phyloP scores from a whole-genome alignment of 352 stramenopile genomes.

The Globisporangium nodosum region DNA sequence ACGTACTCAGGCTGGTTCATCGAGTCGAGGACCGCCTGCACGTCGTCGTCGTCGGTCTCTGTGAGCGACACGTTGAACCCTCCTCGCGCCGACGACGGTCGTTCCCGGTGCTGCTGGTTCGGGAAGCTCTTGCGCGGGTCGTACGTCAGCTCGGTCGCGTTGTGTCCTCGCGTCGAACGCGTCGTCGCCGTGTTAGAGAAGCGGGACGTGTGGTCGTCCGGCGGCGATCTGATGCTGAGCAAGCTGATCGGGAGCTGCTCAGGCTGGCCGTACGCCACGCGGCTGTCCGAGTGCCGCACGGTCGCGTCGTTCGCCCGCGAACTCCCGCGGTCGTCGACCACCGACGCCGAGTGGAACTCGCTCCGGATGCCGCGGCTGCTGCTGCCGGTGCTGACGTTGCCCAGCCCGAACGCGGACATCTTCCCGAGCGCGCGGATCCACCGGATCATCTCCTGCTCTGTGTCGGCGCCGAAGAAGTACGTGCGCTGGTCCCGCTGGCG shows the following conservation, averaged over 20 bases:
- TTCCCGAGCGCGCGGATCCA: constrained; percentile 60
- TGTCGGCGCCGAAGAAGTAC: constrained; percentile 71
- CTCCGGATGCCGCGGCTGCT: background rate
- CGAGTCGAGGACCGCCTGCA: constrained; percentile 2
- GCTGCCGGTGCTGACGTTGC: background rate
- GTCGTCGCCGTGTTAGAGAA: constrained; percentile 1
- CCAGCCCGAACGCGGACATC: constrained; percentile 30
- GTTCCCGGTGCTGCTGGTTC: background rate
- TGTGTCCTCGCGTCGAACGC: background rate
- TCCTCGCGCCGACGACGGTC: constrained; percentile 5
- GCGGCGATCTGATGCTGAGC: constrained; percentile 3
- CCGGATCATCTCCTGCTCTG: constrained; percentile 55
- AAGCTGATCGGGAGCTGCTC: constrained; percentile 5
- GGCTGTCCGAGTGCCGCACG: constrained; percentile 19
- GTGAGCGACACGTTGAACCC: constrained; percentile 1
- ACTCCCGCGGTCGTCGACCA: background rate
- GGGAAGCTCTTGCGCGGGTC: constrained; percentile 4
- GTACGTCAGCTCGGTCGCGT: constrained; percentile 9
- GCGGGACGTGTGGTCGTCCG: background rate
- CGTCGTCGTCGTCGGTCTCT: constrained; percentile 6
- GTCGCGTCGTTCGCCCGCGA: background rate
- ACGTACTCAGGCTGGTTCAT: constrained; percentile 24
- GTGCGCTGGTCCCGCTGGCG: constrained; percentile 47
- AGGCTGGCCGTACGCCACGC: constrained; percentile 11
- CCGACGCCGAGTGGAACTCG: constrained; percentile 6